phyloP scores from a whole-genome alignment of 345 rosid genomes.

The Adansonia digitata region DNA sequence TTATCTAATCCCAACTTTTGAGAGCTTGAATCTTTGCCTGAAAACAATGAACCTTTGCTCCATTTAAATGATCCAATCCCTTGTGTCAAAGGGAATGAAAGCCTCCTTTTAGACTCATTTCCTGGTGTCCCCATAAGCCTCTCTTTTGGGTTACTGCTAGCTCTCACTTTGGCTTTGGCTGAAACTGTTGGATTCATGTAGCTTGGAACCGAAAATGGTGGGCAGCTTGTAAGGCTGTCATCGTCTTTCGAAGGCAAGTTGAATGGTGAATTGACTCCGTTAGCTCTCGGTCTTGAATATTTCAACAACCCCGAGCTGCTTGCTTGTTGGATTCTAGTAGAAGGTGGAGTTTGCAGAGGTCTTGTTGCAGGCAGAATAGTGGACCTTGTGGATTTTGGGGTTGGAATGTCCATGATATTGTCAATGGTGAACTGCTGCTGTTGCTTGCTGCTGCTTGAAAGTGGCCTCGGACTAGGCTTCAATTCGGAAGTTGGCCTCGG shows the following conservation, averaged over 20 bases:
- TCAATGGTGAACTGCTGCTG: conserved; percentile 34
- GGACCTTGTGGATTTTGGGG: conserved; percentile 72
- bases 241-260: conserved; percentile 65
- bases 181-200: conserved; percentile 88
- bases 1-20: conserved; percentile 33
- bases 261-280: conserved; percentile 53
- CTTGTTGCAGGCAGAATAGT: conserved; percentile 40
- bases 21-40: conserved; percentile 50
- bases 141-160: conserved; percentile 74
- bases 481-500: conserved; percentile 40
- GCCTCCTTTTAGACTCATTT: conserved; percentile 63
- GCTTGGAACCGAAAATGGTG: conserved; percentile 78
- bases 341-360: conserved; percentile 46
- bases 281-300: conserved; percentile 54
- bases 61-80: conserved; percentile 73
- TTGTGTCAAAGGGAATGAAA: conserved; percentile 63
- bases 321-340: conserved; percentile 30
- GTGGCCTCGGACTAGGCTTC: conserved; percentile 53
- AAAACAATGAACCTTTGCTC: conserved; percentile 70
- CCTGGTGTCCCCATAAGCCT: conserved; percentile 56
- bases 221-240: conserved; percentile 89
- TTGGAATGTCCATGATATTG: conserved; percentile 50
- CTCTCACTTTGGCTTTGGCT: conserved; percentile 72
- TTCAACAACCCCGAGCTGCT: conserved; percentile 46
- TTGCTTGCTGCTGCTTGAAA: conserved; percentile 44